Evolutionary conservation across 192 early-diverging fungal species (phyloP), one percentile per base, ranked within the genome.

Genomic region (Coemansia sp.): DNA sequence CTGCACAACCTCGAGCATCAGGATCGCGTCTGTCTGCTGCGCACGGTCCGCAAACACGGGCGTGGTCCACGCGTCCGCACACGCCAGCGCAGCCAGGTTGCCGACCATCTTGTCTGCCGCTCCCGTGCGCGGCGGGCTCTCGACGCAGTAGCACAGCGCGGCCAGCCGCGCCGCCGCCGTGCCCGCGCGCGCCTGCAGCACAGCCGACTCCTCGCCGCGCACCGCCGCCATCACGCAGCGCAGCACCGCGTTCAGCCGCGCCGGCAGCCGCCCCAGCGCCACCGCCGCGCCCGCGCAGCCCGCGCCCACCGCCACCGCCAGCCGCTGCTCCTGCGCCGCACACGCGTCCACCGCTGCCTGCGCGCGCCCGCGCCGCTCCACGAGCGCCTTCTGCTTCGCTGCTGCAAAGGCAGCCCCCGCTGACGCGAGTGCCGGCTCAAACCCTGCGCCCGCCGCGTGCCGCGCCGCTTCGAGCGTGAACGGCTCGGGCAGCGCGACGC

Each of bases 31-130:
- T 11, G 22, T 24, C 68, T 67, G 71, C 53, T 38, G 19, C 23
- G 59, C 56, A 2, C 76, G 76, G 47, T 79, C 65, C 6, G 65
- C 76, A 67, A 81, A 71, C 58, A 89, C 83, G 6, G 91, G 89
- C 25, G 89, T 91, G 2, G 76, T 77, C 24, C 79, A 66, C 3
- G 90, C 85, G 56, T 99, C 95, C 3, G 87, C 84, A 58, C 95
- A 97, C 16, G 92, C 80, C 50, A 92, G 90, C 2, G 86, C 86
- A 16, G 86, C 87, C 52, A 98, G 54, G 63, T 99, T 99, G 35
- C 88, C 89, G 48, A 95, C 70, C 32, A 99, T 84, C 65, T 97
- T 95, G 35, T 95, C 95, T 3, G 82, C 88, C 0, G 91, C 86
- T 24, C 65, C 80, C 2, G 40, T 71, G 10, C 65, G 22, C 21